Evolutionary conservation across 352 stramenopile species (phyloP).

Genomic region (Discostella stelligera): DNA sequence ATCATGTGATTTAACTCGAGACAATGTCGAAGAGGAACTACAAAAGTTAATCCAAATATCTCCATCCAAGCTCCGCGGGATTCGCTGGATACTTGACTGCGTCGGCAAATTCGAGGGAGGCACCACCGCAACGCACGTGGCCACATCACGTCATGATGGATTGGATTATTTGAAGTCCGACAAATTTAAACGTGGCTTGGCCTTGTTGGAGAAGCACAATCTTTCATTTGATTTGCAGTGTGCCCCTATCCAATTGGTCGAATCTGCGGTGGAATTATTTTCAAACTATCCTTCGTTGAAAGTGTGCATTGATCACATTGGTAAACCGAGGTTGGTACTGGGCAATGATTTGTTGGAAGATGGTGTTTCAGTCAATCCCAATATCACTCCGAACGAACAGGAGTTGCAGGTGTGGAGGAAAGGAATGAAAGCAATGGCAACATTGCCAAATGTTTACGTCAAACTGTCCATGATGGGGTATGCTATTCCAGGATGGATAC

Average conservation of each 20-base stretch:
- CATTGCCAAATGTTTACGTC: conserved; percentile 73
- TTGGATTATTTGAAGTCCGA: conserved; percentile 74
- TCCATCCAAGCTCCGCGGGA: conserved; percentile 55
- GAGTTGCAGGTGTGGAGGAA: conserved; percentile 69
- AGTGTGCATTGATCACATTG: conserved; percentile 79
- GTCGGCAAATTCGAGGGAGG: conserved; percentile 59
- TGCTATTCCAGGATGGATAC: conserved; percentile 71
- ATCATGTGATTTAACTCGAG: conserved; percentile 64
- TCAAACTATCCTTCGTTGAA: conserved; percentile 63
- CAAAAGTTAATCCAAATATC: conserved; percentile 31
- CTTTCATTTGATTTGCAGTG: conserved; percentile 83
- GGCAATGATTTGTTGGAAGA: conserved; percentile 51
- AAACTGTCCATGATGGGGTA: conserved; percentile 84
- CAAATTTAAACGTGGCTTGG: conserved; percentile 77
- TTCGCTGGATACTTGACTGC: conserved; percentile 83
- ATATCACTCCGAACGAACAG: conserved; percentile 37
- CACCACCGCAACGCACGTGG: conserved; percentile 64
- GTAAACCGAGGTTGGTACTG: conserved; percentile 62
- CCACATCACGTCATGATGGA: conserved; percentile 62
- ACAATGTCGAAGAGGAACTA: conserved; percentile 50
- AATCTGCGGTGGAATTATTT: conserved; percentile 59
- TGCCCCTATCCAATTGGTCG: conserved; percentile 68
- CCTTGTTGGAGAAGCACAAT: conserved; percentile 60
- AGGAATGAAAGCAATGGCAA: conserved; percentile 71
- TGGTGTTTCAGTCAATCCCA: conserved; percentile 35